Percentiles rank a stretch among this genome's conserved stretches.
Conservation (phyloP, 495 filamentous ascomycete species). For the Trichoderma gamsii region DNA sequence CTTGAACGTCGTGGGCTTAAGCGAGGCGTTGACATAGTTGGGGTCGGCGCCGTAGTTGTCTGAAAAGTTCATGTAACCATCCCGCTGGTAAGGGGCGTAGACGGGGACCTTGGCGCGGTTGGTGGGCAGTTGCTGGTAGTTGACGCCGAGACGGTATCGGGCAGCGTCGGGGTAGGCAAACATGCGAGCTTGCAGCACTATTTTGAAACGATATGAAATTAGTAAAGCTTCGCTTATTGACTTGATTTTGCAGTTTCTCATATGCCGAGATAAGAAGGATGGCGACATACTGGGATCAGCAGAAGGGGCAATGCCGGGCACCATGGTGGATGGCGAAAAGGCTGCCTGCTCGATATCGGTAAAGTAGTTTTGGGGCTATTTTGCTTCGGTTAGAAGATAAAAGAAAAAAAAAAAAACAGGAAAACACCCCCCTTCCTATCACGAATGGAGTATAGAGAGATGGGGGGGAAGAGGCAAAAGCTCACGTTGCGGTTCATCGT, state of each 20-base stretch:
- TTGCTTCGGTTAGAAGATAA: not conserved
- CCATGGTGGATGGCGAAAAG: constrained; percentile 70
- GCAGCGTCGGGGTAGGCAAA: constrained; percentile 66
- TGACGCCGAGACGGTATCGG: constrained; percentile 61
- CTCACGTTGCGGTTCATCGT: constrained; percentile 59
- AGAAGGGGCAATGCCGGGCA: constrained; percentile 60
- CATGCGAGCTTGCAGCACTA: constrained; percentile 61
- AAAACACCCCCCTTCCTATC: not conserved
- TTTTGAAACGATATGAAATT: not conserved
- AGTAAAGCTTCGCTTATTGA: not conserved
- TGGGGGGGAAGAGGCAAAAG: not conserved
- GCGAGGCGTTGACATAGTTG: constrained; percentile 32
- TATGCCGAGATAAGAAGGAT: not conserved
- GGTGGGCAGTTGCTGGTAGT: constrained; percentile 53
- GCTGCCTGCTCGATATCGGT: constrained; percentile 77
- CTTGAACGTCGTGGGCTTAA: constrained; percentile 24
- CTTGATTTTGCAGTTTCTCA: too few species aligned
- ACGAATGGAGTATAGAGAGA: not conserved
- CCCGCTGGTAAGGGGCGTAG: constrained; percentile 41
- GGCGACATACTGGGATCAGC: constrained; percentile 37
- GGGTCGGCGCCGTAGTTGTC: constrained; percentile 42
- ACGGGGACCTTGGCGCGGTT: constrained; percentile 30
- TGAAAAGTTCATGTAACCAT: constrained; percentile 33
- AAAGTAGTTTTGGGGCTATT: constrained; percentile 56
- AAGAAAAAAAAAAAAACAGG: too few species aligned